Evolutionary conservation across 1,139 yeast species (phyloP).

Genomic region (Kodamaea plutei): DNA sequence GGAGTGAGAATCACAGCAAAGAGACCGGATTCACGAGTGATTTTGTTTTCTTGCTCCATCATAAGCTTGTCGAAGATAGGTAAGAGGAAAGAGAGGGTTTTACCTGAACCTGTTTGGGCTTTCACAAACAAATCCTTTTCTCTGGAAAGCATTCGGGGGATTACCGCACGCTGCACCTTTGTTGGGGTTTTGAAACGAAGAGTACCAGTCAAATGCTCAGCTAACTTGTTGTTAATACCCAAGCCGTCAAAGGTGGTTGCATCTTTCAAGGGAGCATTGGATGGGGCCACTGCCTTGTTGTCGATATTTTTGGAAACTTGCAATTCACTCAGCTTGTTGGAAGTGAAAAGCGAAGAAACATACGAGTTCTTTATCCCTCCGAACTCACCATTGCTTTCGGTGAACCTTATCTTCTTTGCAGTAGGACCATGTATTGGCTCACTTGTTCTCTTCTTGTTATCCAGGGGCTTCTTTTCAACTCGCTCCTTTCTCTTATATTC

Average conservation of each 20-base stretch:
- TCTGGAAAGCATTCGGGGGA: slow-evolving; percentile 60
- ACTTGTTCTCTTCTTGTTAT: slow-evolving; percentile 3
- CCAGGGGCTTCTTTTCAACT: slow-evolving; percentile 1
- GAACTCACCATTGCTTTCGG: slow-evolving; percentile 43
- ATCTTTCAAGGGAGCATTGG: slow-evolving; percentile 82
- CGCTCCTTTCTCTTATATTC: slow-evolving; percentile 1
- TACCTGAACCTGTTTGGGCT: slow-evolving; percentile 97
- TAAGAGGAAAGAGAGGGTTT: slow-evolving; percentile 77
- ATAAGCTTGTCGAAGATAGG: slow-evolving; percentile 77
- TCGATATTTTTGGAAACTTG: slow-evolving; percentile 21
- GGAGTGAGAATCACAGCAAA: slow-evolving; percentile 88
- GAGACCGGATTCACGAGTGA: slow-evolving; percentile 74
- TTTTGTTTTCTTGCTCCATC: slow-evolving; percentile 41
- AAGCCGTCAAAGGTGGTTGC: slow-evolving; percentile 66
- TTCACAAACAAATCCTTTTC: slow-evolving; percentile 76
- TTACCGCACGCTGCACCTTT: slow-evolving; percentile 73
- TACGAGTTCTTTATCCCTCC: slow-evolving; percentile 56
- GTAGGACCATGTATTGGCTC: slow-evolving; percentile 16
- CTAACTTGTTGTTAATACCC: slow-evolving; percentile 57
- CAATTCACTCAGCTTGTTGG: slow-evolving; percentile 47
- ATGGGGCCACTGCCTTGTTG: slow-evolving; percentile 44
- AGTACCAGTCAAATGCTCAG: slow-evolving; percentile 52
- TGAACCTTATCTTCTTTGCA: slow-evolving; percentile 26
- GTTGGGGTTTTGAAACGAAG: slow-evolving; percentile 73
- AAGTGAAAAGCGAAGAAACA: slow-evolving; percentile 84